Evolutionary conservation across 2,329 filamentous ascomycete genomes (phyloP), one percentile per base, ranked within the genome.

Genomic region (Cryphonectria japonica): DNA sequence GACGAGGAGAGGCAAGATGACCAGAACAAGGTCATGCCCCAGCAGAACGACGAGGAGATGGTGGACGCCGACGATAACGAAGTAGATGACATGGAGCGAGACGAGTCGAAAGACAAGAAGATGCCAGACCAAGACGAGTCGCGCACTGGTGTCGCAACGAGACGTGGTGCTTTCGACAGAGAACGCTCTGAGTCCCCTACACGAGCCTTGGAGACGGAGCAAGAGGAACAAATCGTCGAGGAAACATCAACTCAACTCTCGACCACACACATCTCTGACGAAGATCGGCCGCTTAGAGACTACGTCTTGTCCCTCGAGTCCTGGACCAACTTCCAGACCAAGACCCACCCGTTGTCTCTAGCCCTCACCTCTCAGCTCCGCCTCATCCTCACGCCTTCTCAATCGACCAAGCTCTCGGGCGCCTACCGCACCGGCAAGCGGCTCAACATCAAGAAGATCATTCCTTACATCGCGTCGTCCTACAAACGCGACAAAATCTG

Each of bases 401-500:
- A 97, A 68, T 95, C 95, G 1, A 98, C 96, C 52, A 99, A 98
- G 78, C 92, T 99, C 73, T 95, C 95, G 1, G 96, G 96, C 60
- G 94, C 97, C 75, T 98, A 97, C 87, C 93, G 96, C 75, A 99
- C 96, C 0, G 96, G 96, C 74, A 99, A 99, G 81, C 92, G 96
- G 0, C 93, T 99, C 76, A 99, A 98, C 82, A 97, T 99, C 85
- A 98, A 98, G 83, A 94, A 95, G 76, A 99, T 99, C 82, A 99
- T 99, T 77, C 96, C 97, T 0, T 99, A 99, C 83, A 98, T 99
- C 76, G 96, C 97, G 1, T 98, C 95, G 0, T 92, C 93, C 79
- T 99, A 98, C 87, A 98, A 98, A 86, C 93, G 96, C 72, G 96
- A 99, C 88, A 99, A 99, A 86, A 99, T 99, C 82, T 99, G 96